A percentile compares a stretch with the other conserved stretches of the same genome.
These are phyloP conservation scores for Helicostylum pulchrum DNA, from an alignment of 192 early-diverging fungal species.

Conservation along the genomic window DNA sequence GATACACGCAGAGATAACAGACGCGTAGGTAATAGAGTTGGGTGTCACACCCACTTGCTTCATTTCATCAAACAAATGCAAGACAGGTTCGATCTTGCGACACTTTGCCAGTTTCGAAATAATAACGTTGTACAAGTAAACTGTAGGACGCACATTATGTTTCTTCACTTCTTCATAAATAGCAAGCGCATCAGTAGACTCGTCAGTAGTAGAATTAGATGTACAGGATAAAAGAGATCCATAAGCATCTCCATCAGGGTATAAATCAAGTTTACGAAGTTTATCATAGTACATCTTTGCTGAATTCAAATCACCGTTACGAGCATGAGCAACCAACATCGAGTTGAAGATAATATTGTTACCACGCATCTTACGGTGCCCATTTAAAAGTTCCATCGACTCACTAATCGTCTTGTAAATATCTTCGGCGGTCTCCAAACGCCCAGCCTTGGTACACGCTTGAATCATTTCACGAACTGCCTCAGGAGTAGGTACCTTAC, in stretches of 20 bases:
- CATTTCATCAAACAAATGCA: constrained; percentile 56
- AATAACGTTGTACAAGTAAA: constrained; percentile 59
- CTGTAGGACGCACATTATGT: constrained; percentile 45
- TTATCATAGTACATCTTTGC: constrained; percentile 50
- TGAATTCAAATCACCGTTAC: constrained; percentile 34
- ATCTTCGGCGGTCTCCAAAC: constrained; percentile 13
- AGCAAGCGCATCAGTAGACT: constrained; percentile 42
- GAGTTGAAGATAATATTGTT: constrained; percentile 28
- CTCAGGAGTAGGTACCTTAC: constrained; percentile 30
- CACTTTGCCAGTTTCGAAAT: constrained; percentile 56
- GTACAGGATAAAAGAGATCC: constrained; percentile 47
- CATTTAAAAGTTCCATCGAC: constrained; percentile 6
- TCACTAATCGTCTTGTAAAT: constrained; percentile 19
- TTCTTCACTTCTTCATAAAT: constrained; percentile 53
- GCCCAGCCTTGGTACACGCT: constrained; percentile 20
- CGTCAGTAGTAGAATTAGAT: constrained; percentile 41
- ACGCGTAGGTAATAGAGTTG: constrained; percentile 56
- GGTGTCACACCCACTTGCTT: constrained; percentile 41
- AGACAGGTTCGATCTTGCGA: constrained; percentile 45
- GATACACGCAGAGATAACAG: constrained; percentile 54
- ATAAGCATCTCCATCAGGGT: constrained; percentile 50
- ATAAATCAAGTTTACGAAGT: not conserved
- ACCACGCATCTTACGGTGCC: not conserved
- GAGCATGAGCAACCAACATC: constrained; percentile 49
- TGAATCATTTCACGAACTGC: constrained; percentile 34